Conservation (phyloP, 768 basidiomycete species). For the Suillus weaverae region DNA sequence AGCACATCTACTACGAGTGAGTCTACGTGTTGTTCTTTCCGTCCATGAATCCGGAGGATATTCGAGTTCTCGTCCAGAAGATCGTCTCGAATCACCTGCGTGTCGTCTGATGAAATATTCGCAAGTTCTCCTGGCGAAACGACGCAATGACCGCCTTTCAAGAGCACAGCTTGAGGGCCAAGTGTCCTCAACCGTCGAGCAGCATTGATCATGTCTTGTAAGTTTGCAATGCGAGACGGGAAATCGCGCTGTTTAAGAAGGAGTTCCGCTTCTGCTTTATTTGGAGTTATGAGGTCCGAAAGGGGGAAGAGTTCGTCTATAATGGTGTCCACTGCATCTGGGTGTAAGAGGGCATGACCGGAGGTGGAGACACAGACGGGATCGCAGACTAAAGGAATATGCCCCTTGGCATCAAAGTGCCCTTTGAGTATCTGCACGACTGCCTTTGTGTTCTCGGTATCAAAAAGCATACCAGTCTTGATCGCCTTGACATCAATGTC, state of each 20-base stretch:
- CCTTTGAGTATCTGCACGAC: slow-evolving; percentile 52
- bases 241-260: slow-evolving; percentile 46
- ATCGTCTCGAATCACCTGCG: slow-evolving; percentile 46
- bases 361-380: slow-evolving; percentile 93
- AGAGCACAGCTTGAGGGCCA: slow-evolving; percentile 59
- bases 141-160: slow-evolving; percentile 84
- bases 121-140: slow-evolving; percentile 47
- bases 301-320: slow-evolving; percentile 68
- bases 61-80: slow-evolving; percentile 60
- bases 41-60: slow-evolving; percentile 44
- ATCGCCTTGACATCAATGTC: slow-evolving; percentile 74
- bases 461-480: slow-evolving; percentile 90
- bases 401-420: slow-evolving; percentile 33
- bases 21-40: slow-evolving; percentile 2
- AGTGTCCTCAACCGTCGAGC: slow-evolving; percentile 47
- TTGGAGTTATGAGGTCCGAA: slow-evolving; percentile 77
- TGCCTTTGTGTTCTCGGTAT: slow-evolving; percentile 49
- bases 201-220: slow-evolving; percentile 63
- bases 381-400: slow-evolving; percentile 73
- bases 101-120: slow-evolving; percentile 24
- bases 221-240: slow-evolving; percentile 36
- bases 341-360: slow-evolving; percentile 73
- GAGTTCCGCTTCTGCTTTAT: slow-evolving; percentile 76
- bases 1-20: slow-evolving; percentile 67
- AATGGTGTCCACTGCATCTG: slow-evolving; percentile 62